Base-by-base conservation (phyloP, 805 yeast species). In the Cyberlindnera suaveolens region DNA sequence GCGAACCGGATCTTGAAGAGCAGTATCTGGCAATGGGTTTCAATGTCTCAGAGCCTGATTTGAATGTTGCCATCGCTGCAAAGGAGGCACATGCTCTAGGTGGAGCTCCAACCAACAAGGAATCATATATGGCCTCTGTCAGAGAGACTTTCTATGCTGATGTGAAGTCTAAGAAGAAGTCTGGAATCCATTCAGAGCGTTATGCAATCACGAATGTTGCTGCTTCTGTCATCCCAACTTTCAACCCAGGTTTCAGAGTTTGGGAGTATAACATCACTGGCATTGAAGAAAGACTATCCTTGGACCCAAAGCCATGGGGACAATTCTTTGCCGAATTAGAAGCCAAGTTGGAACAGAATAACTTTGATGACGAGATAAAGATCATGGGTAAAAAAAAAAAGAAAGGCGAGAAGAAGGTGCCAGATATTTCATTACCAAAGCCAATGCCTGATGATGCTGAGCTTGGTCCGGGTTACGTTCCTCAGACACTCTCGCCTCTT, bases 251-350 rank as follows among this genome's bases (percentile, higher is more conserved):
- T 5, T 57, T 87, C 47, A 70, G 96, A 49, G 79, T 87, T 2
- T 87, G 95, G 93, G 96, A 87, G 59, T 87, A 87, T 61, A 87
- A 87, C 56, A 74, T 76, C 31, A 74, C 86, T 0, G 82, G 71
- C 1, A 57, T 84, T 5, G 60, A 49, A 17, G 43, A 46, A n/a
- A 33, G 39, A 11, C 10, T 42, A 9, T 16, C 44, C 4, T 36
- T 64, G 50, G 50, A 45, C 4, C 23, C 31, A 9, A 68, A 67
- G 46, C 71, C 83, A 6, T 85, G 93, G 93, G 71, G 66, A 40
- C 56, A 52, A 4, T 82, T 84, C 54, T 80, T 82, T 52, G 56
- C 60, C 3, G 70, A 71, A 2, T 57, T 81, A 19, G 77, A 78
- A 33, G 39, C 47, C 34, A 45, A 35, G 41, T 45, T 36, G 20